These are phyloP conservation scores for Pythium chondricola DNA, from an alignment of 352 stramenopile genomes.

Conservation along the genomic window DNA sequence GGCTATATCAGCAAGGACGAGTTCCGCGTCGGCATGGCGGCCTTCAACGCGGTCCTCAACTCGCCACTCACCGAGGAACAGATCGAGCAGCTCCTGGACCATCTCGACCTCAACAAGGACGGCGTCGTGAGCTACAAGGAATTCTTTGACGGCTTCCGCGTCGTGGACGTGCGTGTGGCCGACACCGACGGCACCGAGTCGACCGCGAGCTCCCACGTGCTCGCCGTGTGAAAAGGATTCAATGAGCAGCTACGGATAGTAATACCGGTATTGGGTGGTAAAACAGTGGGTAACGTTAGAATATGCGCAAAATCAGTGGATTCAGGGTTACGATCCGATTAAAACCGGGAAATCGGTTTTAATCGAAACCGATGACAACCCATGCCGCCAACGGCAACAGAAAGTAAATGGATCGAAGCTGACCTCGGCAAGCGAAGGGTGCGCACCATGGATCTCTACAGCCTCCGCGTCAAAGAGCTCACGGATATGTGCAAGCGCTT, in stretches of 20 bases:
- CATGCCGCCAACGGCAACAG: slow-evolving; percentile 1
- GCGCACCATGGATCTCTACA: slow-evolving; percentile 53
- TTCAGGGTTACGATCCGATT: neutral
- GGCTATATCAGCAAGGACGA: slow-evolving; percentile 78
- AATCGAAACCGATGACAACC: neutral
- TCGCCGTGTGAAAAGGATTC: neutral
- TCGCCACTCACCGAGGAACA: slow-evolving; percentile 88
- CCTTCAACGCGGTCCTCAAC: slow-evolving; percentile 88
- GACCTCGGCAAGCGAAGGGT: no score
- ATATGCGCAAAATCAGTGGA: no score
- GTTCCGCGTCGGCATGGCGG: slow-evolving; percentile 79
- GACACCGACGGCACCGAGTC: slow-evolving; percentile 13
- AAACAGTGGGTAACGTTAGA: no score
- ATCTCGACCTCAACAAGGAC: slow-evolving; percentile 88
- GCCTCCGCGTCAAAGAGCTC: slow-evolving; percentile 76
- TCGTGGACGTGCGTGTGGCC: slow-evolving; percentile 73
- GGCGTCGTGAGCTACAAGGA: slow-evolving; percentile 92
- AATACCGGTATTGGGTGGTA: no score
- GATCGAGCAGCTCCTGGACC: slow-evolving; percentile 84
- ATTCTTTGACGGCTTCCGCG: slow-evolving; percentile 89
- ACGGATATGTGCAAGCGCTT: slow-evolving; percentile 71
- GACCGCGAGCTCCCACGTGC: slow-evolving; percentile 1
- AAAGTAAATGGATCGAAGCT: no score
- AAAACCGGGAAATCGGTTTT: neutral
- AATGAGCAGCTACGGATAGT: neutral